Percentiles rank a stretch among this genome's conserved stretches.
These are phyloP conservation scores for Xylogone sp. DNA, from an alignment of 2,329 filamentous ascomycete species.

Conservation along the genomic window DNA sequence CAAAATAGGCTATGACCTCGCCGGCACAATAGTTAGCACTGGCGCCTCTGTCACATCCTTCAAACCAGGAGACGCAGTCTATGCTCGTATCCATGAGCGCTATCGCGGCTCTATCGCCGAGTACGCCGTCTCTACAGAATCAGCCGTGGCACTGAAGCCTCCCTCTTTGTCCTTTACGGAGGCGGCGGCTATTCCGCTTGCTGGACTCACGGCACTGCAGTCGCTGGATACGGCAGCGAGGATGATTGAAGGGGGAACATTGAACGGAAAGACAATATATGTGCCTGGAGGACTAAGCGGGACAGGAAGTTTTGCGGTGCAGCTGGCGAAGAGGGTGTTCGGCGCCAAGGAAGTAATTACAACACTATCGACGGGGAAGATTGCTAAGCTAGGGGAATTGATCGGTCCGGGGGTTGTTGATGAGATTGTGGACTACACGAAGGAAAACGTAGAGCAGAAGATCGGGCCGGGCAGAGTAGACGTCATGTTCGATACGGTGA, in stretches of 20 bases:
- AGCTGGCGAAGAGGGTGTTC: slow-evolving; percentile 42
- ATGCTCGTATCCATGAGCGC: slow-evolving; percentile 28
- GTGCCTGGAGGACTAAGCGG: slow-evolving; percentile 34
- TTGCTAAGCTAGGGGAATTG: slow-evolving; percentile 31
- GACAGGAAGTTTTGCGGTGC: slow-evolving; percentile 34
- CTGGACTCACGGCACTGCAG: slow-evolving; percentile 35
- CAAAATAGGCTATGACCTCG: slow-evolving; percentile 38
- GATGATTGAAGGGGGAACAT: slow-evolving; percentile 5
- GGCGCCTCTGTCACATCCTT: slow-evolving; percentile 30
- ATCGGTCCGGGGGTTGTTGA: slow-evolving; percentile 36
- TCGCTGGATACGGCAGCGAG: slow-evolving; percentile 4
- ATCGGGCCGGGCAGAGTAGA: slow-evolving; percentile 35
- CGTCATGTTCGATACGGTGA: slow-evolving; percentile 40
- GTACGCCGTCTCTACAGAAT: slow-evolving; percentile 15
- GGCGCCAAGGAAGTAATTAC: slow-evolving; percentile 40
- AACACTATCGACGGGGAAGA: slow-evolving; percentile 39
- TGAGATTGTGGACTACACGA: slow-evolving; percentile 37
- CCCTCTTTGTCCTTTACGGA: slow-evolving; percentile 32
- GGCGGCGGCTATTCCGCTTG: slow-evolving; percentile 36
- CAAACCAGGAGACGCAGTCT: slow-evolving; percentile 36
- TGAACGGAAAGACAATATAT: slow-evolving; percentile 36
- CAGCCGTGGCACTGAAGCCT: slow-evolving; percentile 26
- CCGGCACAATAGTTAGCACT: slow-evolving; percentile 33
- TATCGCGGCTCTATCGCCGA: slow-evolving; percentile 28
- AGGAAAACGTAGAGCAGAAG: slow-evolving; percentile 22